Evolutionary conservation across 176 grass and related monocot species (phyloP), one percentile per base, ranked within the genome.

Genomic region (Chrysopogon serrulatus): DNA sequence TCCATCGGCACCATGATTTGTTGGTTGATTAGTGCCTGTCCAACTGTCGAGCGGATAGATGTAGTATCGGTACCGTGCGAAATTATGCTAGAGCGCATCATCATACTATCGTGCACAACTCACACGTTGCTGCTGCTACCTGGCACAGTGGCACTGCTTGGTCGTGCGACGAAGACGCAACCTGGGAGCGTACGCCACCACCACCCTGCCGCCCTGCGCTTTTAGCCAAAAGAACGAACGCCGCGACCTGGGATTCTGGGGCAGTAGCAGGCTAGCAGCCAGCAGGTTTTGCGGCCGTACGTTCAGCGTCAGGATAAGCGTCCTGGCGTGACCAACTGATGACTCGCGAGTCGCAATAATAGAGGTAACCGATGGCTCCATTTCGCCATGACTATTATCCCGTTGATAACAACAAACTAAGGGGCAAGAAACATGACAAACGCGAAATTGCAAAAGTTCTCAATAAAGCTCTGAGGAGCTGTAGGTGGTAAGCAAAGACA

Each of bases 281-380:
- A n/a, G 35, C 31, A 21, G 17, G 31, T 36, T 53, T 6, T 66
- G 63, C 36, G 21, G 19, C 4, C 8, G 24, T 24, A 41, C 37
- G 24, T 24, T 69, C 37, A 71, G 68, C 21, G 1, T 40, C 9
- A 40, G 36, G 23, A 7, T 41, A 14, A 41, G 70, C 28, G 44
- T 13, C 43, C 27, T 11, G 70, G 7, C 7, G 9, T 21, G 16
- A 48, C 27, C 11, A 73, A 32, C 27, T 73, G 16, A 21, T 2
- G 6, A n/a, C 0, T 3, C 12, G 5, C n/a, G 6, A n/a, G 0
- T 3, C 12, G 5, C n/a, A 19, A 19, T 5, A 73, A 32, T 21
- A 51, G 4, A 49, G 43, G 18, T 21, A 0, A 17, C 24, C 28
- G 16, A 31, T 19, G 42, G 9, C 4, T 18, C 26, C 43, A 10